A percentile compares a stretch with the other conserved stretches of the same genome.
These are phyloP conservation scores for Pleurotus pulmonarius DNA, from an alignment of 768 basidiomycete species.

Conservation along the genomic window DNA sequence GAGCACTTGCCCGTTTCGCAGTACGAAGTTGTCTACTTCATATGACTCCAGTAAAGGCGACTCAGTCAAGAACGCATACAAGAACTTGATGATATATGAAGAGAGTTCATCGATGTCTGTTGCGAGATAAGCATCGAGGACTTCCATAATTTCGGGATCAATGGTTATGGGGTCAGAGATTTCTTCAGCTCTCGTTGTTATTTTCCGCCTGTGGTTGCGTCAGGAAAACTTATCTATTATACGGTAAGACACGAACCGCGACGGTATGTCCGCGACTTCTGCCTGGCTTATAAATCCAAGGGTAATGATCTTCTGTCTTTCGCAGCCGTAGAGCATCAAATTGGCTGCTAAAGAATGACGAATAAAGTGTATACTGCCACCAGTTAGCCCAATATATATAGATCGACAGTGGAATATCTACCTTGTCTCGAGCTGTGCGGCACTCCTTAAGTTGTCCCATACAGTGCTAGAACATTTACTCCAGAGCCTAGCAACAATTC, in stretches of 20 bases:
- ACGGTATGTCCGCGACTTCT: slow-evolving; percentile 49
- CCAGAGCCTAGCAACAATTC: slow-evolving; percentile 31
- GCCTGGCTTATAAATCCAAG: slow-evolving; percentile 43
- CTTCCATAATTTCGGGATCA: slow-evolving; percentile 51
- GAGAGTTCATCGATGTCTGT: slow-evolving; percentile 46
- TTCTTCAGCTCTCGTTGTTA: slow-evolving; percentile 34
- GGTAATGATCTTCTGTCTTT: slow-evolving; percentile 40
- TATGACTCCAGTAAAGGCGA: slow-evolving; percentile 59
- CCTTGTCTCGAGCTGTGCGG: slow-evolving; percentile 25
- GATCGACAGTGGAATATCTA: not conserved
- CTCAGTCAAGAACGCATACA: slow-evolving; percentile 56
- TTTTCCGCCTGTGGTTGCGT: slow-evolving; percentile 39
- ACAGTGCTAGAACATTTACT: slow-evolving; percentile 33
- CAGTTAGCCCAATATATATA: not conserved
- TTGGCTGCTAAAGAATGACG: slow-evolving; percentile 59
- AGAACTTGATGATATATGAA: slow-evolving; percentile 56
- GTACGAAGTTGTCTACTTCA: slow-evolving; percentile 71
- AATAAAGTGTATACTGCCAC: slow-evolving; percentile 45
- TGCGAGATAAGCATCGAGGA: slow-evolving; percentile 47
- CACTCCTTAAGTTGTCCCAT: slow-evolving; percentile 26
- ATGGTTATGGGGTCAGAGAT: slow-evolving; percentile 59
- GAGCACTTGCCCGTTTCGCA: slow-evolving; percentile 58
- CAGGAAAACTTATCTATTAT: not conserved
- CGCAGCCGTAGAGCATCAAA: slow-evolving; percentile 66
- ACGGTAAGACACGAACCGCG: slow-evolving; percentile 39